Conservation (phyloP, 2,329 filamentous ascomycete genomes). For the Aspergillus brunneoviolaceus region DNA sequence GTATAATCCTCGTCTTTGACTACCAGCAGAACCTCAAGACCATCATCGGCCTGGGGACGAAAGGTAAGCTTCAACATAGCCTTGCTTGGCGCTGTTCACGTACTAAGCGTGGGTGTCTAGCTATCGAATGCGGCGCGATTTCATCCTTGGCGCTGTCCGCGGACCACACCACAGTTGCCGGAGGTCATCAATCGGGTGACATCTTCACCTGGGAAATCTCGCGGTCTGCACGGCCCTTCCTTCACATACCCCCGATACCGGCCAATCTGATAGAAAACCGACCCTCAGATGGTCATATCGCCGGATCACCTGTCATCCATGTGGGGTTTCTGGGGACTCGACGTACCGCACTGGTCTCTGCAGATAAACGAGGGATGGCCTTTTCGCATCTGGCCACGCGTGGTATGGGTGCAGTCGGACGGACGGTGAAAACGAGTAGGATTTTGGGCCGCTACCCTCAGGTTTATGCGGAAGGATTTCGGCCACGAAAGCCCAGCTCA, state of each 20-base stretch:
- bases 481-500: conserved; percentile 83
- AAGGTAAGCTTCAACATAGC: conserved; percentile 57
- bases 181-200: conserved; percentile 81
- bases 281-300: conserved; percentile 77
- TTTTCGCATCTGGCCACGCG: conserved; percentile 95
- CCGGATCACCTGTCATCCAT: conserved; percentile 76
- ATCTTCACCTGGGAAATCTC: conserved; percentile 97
- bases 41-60: conserved; percentile 90
- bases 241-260: conserved; percentile 78
- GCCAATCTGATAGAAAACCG: conserved; percentile 63
- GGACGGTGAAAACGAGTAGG: conserved; percentile 83
- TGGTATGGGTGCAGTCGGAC: conserved; percentile 80
- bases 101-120: conserved; percentile 46
- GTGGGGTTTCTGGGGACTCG: conserved; percentile 92
- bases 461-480: conserved; percentile 58
- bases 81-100: not conserved
- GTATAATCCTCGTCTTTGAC: conserved; percentile 92
- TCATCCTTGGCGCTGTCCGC: conserved; percentile 88
- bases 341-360: conserved; percentile 91
- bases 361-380: conserved; percentile 93
- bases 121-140: conserved; percentile 84
- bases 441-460: conserved; percentile 90
- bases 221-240: conserved; percentile 78
- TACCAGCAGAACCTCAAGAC: conserved; percentile 94
- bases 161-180: conserved; percentile 87